Evolutionary conservation across 2,329 filamentous ascomycete genomes (phyloP).

Genomic region (Metarhizium anisopliae): DNA sequence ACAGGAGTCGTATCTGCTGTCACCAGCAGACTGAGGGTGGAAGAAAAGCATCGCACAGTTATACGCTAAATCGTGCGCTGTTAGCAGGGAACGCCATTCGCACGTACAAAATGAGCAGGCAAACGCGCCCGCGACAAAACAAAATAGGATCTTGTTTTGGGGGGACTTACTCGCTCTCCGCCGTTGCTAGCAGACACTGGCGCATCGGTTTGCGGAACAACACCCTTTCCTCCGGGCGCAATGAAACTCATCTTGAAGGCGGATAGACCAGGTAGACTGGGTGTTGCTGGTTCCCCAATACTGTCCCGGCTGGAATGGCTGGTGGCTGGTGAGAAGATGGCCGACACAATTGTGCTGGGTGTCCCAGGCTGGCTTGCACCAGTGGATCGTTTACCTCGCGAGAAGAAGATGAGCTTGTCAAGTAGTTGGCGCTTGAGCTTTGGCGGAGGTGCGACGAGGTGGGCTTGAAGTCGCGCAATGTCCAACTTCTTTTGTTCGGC

Average conservation of each 20-base stretch:
- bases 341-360: slow-evolving; percentile 23
- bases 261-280: slow-evolving; percentile 9
- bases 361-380: slow-evolving; percentile 21
- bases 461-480: slow-evolving; percentile 33
- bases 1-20: slow-evolving; percentile 63
- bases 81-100: background rate
- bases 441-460: slow-evolving; percentile 26
- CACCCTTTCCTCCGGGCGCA: slow-evolving; percentile 35
- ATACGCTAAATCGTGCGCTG: slow-evolving; percentile 43
- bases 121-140: background rate
- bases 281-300: slow-evolving; percentile 21
- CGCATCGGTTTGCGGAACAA: slow-evolving; percentile 55
- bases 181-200: slow-evolving; percentile 75
- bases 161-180: slow-evolving; percentile 57
- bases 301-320: slow-evolving; percentile 23
- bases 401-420: slow-evolving; percentile 39
- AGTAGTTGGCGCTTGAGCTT: slow-evolving; percentile 31
- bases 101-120: background rate
- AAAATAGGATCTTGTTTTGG: background rate
- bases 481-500: slow-evolving; percentile 42
- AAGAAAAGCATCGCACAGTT: slow-evolving; percentile 61
- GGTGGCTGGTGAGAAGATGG: slow-evolving; percentile 26
- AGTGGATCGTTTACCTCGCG: slow-evolving; percentile 32
- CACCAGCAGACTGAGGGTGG: slow-evolving; percentile 62
- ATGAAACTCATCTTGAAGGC: slow-evolving; percentile 28